These are phyloP conservation scores for Chalciporus chontae DNA, from an alignment of 768 basidiomycete species.

Conservation along the genomic window DNA sequence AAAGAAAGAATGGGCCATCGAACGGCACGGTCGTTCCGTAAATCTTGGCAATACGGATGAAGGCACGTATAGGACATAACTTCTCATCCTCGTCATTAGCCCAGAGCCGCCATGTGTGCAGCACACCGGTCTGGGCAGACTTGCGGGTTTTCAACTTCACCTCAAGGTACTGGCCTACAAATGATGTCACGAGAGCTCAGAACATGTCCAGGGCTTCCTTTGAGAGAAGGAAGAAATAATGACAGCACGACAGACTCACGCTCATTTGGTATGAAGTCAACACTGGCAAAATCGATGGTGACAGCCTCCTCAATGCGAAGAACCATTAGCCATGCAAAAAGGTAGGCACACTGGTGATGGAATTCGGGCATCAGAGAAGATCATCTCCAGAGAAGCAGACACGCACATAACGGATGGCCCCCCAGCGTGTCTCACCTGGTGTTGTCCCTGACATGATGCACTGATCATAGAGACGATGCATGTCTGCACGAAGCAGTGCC, in stretches of 20 bases:
- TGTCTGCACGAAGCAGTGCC: conserved; percentile 15
- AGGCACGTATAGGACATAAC: conserved; percentile 16
- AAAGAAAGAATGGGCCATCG: not conserved
- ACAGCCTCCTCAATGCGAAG: conserved; percentile 17
- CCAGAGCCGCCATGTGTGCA: conserved; percentile 11
- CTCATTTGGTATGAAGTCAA: conserved; percentile 7
- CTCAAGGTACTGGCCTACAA: conserved; percentile 5
- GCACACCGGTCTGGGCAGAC: conserved; percentile 14
- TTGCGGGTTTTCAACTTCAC: conserved; percentile 9
- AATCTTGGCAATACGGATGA: conserved; percentile 11
- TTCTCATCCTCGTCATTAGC: conserved; percentile 18
- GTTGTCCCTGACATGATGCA: conserved; percentile 3
- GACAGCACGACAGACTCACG: not conserved
- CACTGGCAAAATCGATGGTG: conserved; percentile 11
- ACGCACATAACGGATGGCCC: conserved; percentile 4
- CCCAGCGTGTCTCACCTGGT: not conserved
- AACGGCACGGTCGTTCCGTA: not conserved
- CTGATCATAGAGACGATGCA: conserved; percentile 14
- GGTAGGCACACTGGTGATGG: conserved; percentile 12
- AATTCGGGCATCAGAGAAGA: not conserved
- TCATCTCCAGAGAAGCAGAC: not conserved
- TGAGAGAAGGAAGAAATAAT: not conserved
- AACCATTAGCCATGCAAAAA: conserved; percentile 18
- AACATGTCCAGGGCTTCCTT: too few species aligned
- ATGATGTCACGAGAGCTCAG: too few species aligned